Evolutionary conservation across 441 rosid species (phyloP).

Genomic region (Pelargonium cotyledonis): DNA sequence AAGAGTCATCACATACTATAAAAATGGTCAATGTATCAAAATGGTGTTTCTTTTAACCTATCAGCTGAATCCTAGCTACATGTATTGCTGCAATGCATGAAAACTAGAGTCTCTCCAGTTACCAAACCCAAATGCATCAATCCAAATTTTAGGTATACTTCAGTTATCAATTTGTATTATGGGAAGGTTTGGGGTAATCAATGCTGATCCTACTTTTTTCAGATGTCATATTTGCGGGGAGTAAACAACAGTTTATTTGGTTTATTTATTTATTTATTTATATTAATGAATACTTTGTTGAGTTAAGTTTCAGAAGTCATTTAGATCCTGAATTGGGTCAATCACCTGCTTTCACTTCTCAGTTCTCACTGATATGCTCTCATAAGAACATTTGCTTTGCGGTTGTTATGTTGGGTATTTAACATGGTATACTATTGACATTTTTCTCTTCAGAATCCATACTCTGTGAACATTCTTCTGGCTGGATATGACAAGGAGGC

Average conservation of each 20-base stretch:
- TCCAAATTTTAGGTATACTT: too few species aligned
- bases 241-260: not conserved
- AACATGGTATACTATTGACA: not conserved
- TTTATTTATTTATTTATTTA: not conserved
- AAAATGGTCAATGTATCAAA: too few species aligned
- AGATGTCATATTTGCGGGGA: too few species aligned
- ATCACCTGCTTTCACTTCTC: not conserved
- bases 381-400: not conserved
- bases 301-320: not conserved
- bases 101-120: too few species aligned
- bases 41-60: too few species aligned
- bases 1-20: too few species aligned
- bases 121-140: too few species aligned
- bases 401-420: not conserved
- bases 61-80: too few species aligned
- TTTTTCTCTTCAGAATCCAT: constrained; percentile 54
- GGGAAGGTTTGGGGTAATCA: too few species aligned
- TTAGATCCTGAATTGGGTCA: not conserved
- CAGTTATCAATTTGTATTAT: too few species aligned
- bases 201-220: too few species aligned
- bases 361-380: not conserved
- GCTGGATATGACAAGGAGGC: constrained; percentile 94
- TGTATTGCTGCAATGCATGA: too few species aligned
- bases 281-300: not conserved
- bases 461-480: constrained; percentile 75